Conservation (phyloP, 106 monocot species). For the Dioscorea dumetorum region DNA sequence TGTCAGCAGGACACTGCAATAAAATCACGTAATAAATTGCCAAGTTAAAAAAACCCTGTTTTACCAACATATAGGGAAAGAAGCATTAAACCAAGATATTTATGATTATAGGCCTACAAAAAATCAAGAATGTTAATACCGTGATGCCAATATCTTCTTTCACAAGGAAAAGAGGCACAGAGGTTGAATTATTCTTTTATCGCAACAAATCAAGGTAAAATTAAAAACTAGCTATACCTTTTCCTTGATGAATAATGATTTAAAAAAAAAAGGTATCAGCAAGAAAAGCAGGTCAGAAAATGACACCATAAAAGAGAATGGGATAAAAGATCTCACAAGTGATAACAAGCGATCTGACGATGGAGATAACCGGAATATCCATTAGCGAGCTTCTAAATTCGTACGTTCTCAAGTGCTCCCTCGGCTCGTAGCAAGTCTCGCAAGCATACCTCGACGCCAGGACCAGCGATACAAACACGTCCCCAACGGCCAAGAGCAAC, state of each 20-base stretch:
- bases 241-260: not conserved
- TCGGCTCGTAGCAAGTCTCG: constrained; percentile 41
- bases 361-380: constrained; percentile 71
- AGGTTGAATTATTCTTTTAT: no score
- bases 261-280: not conserved
- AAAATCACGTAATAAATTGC: no score
- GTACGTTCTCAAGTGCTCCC: constrained; percentile 44
- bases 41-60: no score
- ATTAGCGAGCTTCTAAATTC: constrained; percentile 58
- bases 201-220: no score
- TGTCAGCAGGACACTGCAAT: no score
- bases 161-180: no score
- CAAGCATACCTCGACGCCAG: constrained; percentile 55
- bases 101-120: no score
- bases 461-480: constrained; percentile 42
- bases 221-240: no score
- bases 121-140: no score
- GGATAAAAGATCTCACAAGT: constrained; percentile 33
- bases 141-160: no score
- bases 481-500: constrained; percentile 60
- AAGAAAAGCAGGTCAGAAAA: not conserved
- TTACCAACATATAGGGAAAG: no score
- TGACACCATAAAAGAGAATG: not conserved
- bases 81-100: no score
- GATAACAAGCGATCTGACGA: constrained; percentile 62